phyloP scores from a whole-genome alignment of 129 eudicot species.

The Solidago caesia region DNA sequence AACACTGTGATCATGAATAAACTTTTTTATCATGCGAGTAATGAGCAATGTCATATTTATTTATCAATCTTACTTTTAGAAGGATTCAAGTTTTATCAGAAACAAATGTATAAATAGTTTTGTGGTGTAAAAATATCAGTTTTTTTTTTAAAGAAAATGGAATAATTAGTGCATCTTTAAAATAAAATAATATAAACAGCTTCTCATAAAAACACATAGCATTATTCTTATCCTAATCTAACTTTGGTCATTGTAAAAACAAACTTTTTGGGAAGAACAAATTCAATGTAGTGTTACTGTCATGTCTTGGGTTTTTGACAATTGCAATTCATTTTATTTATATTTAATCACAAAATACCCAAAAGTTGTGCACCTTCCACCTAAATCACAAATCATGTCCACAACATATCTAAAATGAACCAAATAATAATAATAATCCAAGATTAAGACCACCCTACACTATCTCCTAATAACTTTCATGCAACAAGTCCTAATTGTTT shows the following conservation, averaged over 20 bases:
- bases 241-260: slow-evolving; percentile 22
- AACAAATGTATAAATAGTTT: too few species aligned
- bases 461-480: slow-evolving; percentile 16
- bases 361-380: slow-evolving; percentile 4
- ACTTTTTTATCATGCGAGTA: too few species aligned
- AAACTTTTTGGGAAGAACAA: slow-evolving; percentile 29
- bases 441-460: slow-evolving; percentile 21
- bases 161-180: too few species aligned
- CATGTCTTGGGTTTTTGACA: slow-evolving; percentile 26
- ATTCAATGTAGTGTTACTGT: slow-evolving; percentile 32
- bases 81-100: too few species aligned
- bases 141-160: too few species aligned
- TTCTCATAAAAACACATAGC: background rate
- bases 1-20: too few species aligned
- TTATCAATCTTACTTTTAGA: too few species aligned
- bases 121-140: too few species aligned
- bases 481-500: slow-evolving; percentile 33
- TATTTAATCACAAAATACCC: slow-evolving; percentile 24
- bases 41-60: too few species aligned
- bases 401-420: slow-evolving; percentile 16
- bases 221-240: slow-evolving; percentile 2
- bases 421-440: slow-evolving; percentile 15
- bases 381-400: slow-evolving; percentile 20
- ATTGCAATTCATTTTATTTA: background rate
- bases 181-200: too few species aligned